Base-by-base conservation (phyloP, 768 basidiomycete species). In the Kwoniella pini region DNA sequence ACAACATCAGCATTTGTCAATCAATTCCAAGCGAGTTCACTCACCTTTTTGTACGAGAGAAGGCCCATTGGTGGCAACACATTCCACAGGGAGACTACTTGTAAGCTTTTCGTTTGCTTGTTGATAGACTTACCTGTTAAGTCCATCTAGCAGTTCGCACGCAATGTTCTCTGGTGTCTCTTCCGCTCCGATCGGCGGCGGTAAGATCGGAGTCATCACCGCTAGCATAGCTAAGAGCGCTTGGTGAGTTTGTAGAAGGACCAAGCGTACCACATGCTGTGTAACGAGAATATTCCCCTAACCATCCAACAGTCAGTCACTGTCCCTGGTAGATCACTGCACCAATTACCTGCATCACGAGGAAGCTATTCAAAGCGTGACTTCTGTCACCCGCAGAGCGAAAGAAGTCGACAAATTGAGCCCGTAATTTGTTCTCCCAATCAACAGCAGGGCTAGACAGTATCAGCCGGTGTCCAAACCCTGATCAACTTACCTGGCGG, bases 201-300 rank as follows among this genome's bases (percentile, higher is more conserved):
- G 40, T 9, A 64, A 58, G 51, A 75, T 57, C 49, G 72, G 72
- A 17, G 71, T 72, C 11, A 71, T 40, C 36, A 64, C n/a, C 2
- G 73, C 65, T 19, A 71, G 58, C 33, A 70, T 66, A 53, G 60
- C 54, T n/a, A 70, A 57, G 17, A 75, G 62, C 4, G 69, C 39
- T 54, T 77, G 66, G 27, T 65, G 60, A 4, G 72, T 65, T 48
- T 77, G 73, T 3, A 73, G 68, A 19, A 77, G 64, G 12, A 72
- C 75, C 17, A 77, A 63, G 24, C 75, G 62, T 36, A 73, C 70
- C 22, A 77, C 60, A 28, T 71, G 68, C 49, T 75, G 71, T 5
- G 73, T 75, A 9, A 77, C 76, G 13, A 75, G 62, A 22, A 77
- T 74, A 49, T 77, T 77, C 4, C 72, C 69, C 64, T 68, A 26